These are phyloP conservation scores for Salix koriyanagi DNA, from an alignment of 345 rosid species.

Conservation along the genomic window DNA sequence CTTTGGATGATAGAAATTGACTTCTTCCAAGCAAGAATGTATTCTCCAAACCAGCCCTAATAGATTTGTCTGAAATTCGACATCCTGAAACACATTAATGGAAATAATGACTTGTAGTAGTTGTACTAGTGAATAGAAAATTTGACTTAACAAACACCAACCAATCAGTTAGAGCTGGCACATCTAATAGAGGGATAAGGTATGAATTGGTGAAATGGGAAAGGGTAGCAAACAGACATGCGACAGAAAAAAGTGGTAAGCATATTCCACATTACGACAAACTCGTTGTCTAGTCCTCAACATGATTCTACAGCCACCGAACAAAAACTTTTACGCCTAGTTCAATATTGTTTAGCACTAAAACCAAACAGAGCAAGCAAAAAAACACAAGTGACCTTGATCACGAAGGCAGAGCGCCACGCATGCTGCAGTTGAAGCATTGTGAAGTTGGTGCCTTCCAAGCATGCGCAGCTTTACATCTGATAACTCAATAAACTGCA, in stretches of 20 bases:
- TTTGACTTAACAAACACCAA: slow-evolving; percentile 2
- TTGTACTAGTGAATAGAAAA: neutral
- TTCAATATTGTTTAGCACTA: neutral
- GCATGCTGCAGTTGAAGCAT: slow-evolving; percentile 77
- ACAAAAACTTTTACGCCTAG: neutral
- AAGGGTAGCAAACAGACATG: neutral
- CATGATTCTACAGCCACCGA: neutral
- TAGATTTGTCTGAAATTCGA: slow-evolving; percentile 59
- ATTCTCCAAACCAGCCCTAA: slow-evolving; percentile 64
- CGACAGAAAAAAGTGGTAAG: neutral
- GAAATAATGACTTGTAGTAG: neutral
- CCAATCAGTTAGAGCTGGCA: neutral
- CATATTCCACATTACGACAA: neutral
- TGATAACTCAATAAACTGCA: slow-evolving; percentile 58
- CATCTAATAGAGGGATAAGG: neutral
- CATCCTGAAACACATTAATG: slow-evolving; percentile 46
- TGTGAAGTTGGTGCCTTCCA: slow-evolving; percentile 88
- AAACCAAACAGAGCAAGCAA: slow-evolving; percentile 1
- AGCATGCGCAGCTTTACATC: slow-evolving; percentile 63
- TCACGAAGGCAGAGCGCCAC: slow-evolving; percentile 63
- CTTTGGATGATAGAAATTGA: slow-evolving; percentile 58
- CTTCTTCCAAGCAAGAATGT: slow-evolving; percentile 80
- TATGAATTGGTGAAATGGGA: no score
- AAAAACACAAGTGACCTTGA: slow-evolving; percentile 44
- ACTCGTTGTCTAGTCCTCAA: neutral